Evolutionary conservation across 2,329 filamentous ascomycete genomes (phyloP).

Genomic region (Fusarium sp.): DNA sequence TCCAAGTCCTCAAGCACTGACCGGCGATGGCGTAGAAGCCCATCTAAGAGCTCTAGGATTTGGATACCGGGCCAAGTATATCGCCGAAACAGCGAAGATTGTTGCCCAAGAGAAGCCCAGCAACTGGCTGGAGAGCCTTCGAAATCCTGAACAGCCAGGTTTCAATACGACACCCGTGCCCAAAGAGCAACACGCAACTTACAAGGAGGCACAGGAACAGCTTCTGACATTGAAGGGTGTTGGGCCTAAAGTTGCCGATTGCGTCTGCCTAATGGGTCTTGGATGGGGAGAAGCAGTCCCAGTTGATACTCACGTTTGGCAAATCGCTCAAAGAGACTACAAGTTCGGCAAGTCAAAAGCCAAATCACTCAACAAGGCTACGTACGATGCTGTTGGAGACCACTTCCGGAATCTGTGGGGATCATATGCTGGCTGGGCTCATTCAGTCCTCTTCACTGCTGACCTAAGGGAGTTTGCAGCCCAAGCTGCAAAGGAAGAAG

Average conservation of each 20-base stretch:
- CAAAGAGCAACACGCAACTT: conserved; percentile 69
- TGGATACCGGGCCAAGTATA: conserved; percentile 93
- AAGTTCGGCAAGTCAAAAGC: conserved; percentile 87
- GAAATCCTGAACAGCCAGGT: conserved; percentile 79
- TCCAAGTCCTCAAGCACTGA: conserved; percentile 79
- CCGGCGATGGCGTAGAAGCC: conserved; percentile 78
- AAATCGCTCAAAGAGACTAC: conserved; percentile 97
- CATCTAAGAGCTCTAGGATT: conserved; percentile 88
- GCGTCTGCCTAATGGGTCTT: conserved; percentile 94
- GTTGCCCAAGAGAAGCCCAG: conserved; percentile 74
- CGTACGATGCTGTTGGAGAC: conserved; percentile 90
- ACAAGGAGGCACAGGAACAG: conserved; percentile 82
- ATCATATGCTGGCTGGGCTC: conserved; percentile 94
- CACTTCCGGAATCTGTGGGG: conserved; percentile 94
- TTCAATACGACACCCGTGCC: conserved; percentile 60
- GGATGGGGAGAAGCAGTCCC: conserved; percentile 97
- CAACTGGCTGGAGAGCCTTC: conserved; percentile 81
- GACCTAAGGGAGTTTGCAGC: conserved; percentile 88
- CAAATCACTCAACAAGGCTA: conserved; percentile 87
- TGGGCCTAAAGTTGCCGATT: conserved; percentile 96
- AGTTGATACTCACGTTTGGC: conserved; percentile 98
- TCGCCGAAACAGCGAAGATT: conserved; percentile 84
- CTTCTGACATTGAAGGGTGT: conserved; percentile 86
- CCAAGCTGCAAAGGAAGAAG: conserved; percentile 52
- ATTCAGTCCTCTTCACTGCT: conserved; percentile 95